Base-by-base conservation (phyloP, 2,329 filamentous ascomycete species). In the Clarireedia monteithiana region DNA sequence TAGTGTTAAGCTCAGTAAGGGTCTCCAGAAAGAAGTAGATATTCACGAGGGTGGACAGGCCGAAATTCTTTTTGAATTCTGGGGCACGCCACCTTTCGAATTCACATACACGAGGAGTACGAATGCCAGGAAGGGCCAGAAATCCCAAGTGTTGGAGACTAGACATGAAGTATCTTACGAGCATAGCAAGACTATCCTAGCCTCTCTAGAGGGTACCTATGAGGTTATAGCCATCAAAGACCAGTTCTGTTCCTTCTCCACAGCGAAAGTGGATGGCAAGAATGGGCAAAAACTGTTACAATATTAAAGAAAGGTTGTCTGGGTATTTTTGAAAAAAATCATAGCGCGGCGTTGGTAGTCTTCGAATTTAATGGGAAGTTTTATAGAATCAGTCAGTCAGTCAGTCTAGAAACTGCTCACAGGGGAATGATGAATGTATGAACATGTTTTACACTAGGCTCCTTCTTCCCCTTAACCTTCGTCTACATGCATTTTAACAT, bases 181-280 rank as follows among this genome's bases (percentile, higher is more conserved):
- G 66, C 81, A 89, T 70, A 85, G 76, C 66, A 91, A 95, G 78
- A 82, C 83, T 26, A 82, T 97, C 64, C 85, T 85, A 65, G 91
- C 91, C 26, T 91, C 86, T 64, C 89, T 96, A 68, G 94, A 97
- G 77, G 94, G 94, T 50, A 96, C 91, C 63, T 99, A 99, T 69
- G 94, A 99, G 74, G 92, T 99, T 17, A 89, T 97, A 30, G 86
- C 89, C 10, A 96, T 99, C 72, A 95, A 95, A 77, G 94, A 99
- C 72, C 84, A 84, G 67, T 95, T 83, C 74, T 99, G 94, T 70
- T 85, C 89, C 26, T 96, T 95, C 71, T 89, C 89, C 47, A 92
- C 85, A 59, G 80, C 85, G 67, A 80, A 82, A 61, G 72, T 77
- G 40, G 72, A 77, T 55, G 76, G 76, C 51, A 79, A 75, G 61